Percentiles rank a stretch among this genome's conserved stretches.
Conservation (phyloP, 768 basidiomycete genomes). For the Fomitopsis serialis region DNA sequence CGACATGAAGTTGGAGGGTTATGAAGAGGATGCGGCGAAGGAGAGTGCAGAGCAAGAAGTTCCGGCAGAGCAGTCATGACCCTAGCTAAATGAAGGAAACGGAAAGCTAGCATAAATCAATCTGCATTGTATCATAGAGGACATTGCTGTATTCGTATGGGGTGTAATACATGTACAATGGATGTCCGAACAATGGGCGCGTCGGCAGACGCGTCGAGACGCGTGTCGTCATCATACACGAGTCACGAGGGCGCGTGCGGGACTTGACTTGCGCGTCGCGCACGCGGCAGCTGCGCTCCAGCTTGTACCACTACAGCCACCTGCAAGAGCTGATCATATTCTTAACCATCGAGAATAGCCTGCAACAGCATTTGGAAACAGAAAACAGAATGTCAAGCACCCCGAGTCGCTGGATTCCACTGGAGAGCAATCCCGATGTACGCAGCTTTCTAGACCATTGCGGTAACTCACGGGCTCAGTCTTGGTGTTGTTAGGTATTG, state of each 20-base stretch:
- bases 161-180: neutral
- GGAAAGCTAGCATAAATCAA: neutral
- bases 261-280: neutral
- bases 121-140: neutral
- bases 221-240: too few relatives aligned
- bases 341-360: neutral
- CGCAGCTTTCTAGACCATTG: conserved; percentile 12
- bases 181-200: neutral
- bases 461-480: conserved; percentile 20
- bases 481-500: conserved; percentile 33
- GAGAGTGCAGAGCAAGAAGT: neutral
- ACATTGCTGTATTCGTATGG: too few relatives aligned
- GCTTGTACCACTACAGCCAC: neutral
- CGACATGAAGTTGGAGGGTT: conserved; percentile 80
- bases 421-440: conserved; percentile 71
- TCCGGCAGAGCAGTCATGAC: neutral
- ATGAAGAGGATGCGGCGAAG: conserved; percentile 35
- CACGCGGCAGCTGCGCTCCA: neutral
- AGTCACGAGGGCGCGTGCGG: too few relatives aligned
- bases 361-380: neutral
- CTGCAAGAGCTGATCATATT: neutral
- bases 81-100: neutral
- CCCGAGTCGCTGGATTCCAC: conserved; percentile 56
- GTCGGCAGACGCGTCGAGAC: neutral
- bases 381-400: neutral